Conservation (phyloP, 805 yeast species). For the Wickerhamiella musiphila region DNA sequence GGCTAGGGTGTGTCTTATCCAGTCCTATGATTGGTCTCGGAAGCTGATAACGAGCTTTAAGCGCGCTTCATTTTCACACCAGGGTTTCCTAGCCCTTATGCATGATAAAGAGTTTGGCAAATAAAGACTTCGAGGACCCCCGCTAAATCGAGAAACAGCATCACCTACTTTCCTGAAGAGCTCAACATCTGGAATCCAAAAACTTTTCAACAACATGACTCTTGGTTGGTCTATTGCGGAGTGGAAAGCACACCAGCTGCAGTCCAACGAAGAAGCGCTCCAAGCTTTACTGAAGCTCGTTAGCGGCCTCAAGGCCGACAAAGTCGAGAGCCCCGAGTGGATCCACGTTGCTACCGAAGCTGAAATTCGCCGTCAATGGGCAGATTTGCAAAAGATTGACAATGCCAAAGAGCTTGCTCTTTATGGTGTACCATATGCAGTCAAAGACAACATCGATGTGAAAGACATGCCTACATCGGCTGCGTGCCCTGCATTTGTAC, state of each 20-base stretch:
- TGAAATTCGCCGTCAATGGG: constrained; percentile 63
- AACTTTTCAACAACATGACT: too few species aligned
- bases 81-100: too few species aligned
- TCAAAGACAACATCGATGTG: constrained; percentile 89
- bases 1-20: too few species aligned
- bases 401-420: constrained; percentile 29
- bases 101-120: too few species aligned
- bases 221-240: constrained; percentile 79
- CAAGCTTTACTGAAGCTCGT: constrained; percentile 27
- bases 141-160: too few species aligned
- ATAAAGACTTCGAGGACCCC: too few species aligned
- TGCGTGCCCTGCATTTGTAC: constrained; percentile 78
- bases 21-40: too few species aligned
- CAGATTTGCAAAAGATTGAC: constrained; percentile 26
- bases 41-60: too few species aligned
- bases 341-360: constrained; percentile 54
- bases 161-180: neutral
- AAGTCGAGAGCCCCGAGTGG: constrained; percentile 66
- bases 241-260: constrained; percentile 56
- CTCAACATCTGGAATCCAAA: neutral
- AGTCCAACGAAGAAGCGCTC: constrained; percentile 44
- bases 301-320: constrained; percentile 19
- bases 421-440: constrained; percentile 89
- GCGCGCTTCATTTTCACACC: too few species aligned
- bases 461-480: constrained; percentile 75